Base-by-base conservation (phyloP, 2,329 filamentous ascomycete species). In the Neoscytalidium dimidiatum region DNA sequence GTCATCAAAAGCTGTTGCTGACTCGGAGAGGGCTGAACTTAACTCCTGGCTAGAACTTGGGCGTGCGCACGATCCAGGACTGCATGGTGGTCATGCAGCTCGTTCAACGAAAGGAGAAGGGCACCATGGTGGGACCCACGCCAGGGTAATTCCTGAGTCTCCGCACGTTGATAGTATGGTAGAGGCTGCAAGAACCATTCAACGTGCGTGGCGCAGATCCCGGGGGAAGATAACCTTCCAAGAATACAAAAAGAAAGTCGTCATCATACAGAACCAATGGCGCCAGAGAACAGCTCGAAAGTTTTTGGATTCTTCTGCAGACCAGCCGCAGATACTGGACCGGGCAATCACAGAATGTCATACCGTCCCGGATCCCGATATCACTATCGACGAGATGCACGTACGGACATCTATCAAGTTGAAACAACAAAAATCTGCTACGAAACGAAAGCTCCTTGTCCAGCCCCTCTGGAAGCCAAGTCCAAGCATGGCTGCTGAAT, bases 401-500 rank as follows among this genome's bases (percentile, higher is more conserved):
- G 51, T 64, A 21, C 49, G 57, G 23, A 29, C 62, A 19, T 48
- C 51, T 21, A 31, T 48, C 19, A 62, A 56, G 9, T 46, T 62
- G 35, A 66, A 62, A 41, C 64, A 62, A 9, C 57, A 58, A 17
- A 53, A 56, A 8, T 21, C 57, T 5, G 9, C 26, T 13, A 53
- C 49, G 0, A 66, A 66, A 21, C 71, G 73, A n/a, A 79, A 78
- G 64, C 68, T 79, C 13, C 73, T 75, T 6, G 66, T 79, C n/a
- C 76, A 78, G 23, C 73, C 75, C 2, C 71, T 86, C 26, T 62
- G 58, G 56, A 83, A 84, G 28, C 84, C 88, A n/a, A 80, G 87
- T 0, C 82, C 86, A 3, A 86, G 88, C 11, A 82, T 88, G 2
- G 80, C 92, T 2, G 87, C 91, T 38, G 85, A 88, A 67, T 94